A percentile compares a stretch with the other conserved stretches of the same genome.
These are phyloP conservation scores for Hypoxylon sp. DNA, from an alignment of 2,329 filamentous ascomycete genomes.

Conservation along the genomic window DNA sequence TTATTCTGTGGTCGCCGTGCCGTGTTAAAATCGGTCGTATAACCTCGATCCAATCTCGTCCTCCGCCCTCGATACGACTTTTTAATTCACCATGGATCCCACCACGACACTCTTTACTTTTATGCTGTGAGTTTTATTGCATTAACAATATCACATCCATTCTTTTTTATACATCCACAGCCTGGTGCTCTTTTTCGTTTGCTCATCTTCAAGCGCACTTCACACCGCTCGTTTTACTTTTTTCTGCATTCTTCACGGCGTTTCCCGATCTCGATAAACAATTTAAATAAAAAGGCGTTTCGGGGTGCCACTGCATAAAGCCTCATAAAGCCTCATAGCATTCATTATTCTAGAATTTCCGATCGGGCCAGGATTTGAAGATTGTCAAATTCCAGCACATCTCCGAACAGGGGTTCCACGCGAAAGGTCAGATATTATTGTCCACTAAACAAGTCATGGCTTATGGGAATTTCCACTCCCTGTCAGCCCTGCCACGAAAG, in stretches of 20 bases:
- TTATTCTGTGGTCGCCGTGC: constrained; percentile 8
- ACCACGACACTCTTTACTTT: constrained; percentile 74
- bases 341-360: constrained; percentile 34
- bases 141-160: neutral
- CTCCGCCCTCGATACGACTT: constrained; percentile 7
- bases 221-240: constrained; percentile 26
- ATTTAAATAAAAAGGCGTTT: no score
- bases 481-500: constrained; percentile 39
- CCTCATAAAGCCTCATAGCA: constrained; percentile 12
- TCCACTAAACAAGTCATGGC: constrained; percentile 32
- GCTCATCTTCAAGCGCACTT: no score
- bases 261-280: no score
- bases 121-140: constrained; percentile 65
- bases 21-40: constrained; percentile 17
- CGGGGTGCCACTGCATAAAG: constrained; percentile 2
- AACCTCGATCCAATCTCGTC: constrained; percentile 18
- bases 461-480: constrained; percentile 19
- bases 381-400: constrained; percentile 28
- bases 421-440: constrained; percentile 43
- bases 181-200: constrained; percentile 30
- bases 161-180: constrained; percentile 25
- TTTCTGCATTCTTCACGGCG: no score
- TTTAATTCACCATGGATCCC: constrained; percentile 59
- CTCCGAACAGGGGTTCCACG: constrained; percentile 39
- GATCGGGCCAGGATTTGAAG: constrained; percentile 23